Conservation (phyloP, 2,329 filamentous ascomycete species). For the Bipolaris cookei region DNA sequence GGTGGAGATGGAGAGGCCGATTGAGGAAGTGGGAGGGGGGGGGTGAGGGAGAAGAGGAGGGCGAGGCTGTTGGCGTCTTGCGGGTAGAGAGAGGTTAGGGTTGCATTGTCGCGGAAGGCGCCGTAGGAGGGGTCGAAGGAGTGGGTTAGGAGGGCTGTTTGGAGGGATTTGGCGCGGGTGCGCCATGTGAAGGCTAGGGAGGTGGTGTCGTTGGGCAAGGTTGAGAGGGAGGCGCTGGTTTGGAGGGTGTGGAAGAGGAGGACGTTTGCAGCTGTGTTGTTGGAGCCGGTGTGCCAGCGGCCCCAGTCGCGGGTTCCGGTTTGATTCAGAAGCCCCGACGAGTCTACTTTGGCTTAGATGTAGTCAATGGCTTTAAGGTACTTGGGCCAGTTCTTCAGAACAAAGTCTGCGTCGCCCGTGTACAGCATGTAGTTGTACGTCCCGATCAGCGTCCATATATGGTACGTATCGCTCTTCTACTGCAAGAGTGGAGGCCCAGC, state of each 20-base stretch:
- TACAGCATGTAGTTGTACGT: slow-evolving; percentile 31
- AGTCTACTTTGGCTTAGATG: slow-evolving; percentile 17
- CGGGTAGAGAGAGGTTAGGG: slow-evolving; percentile 21
- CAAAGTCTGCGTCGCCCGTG: slow-evolving; percentile 19
- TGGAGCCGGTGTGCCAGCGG: slow-evolving; percentile 36
- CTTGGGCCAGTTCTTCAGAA: slow-evolving; percentile 21
- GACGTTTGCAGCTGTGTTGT: slow-evolving; percentile 44
- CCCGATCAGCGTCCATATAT: slow-evolving; percentile 29
- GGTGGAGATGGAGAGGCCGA: slow-evolving; percentile 19
- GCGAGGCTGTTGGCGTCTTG: slow-evolving; percentile 35
- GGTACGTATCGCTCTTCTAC: slow-evolving; percentile 30
- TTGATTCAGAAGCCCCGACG: slow-evolving; percentile 23
- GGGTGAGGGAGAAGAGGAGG: slow-evolving; percentile 32
- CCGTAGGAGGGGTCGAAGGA: slow-evolving; percentile 12
- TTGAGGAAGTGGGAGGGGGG: slow-evolving; percentile 11
- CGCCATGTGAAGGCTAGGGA: not conserved
- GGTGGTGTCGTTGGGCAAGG: slow-evolving; percentile 11
- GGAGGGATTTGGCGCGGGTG: slow-evolving; percentile 4
- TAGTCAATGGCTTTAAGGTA: slow-evolving; percentile 24
- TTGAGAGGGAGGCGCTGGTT: slow-evolving; percentile 26
- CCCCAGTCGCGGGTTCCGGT: slow-evolving; percentile 40
- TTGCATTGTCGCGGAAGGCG: slow-evolving; percentile 29
- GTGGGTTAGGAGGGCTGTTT: slow-evolving; percentile 11
- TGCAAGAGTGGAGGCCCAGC: slow-evolving; percentile 25
- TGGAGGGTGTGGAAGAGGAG: slow-evolving; percentile 41